Evolutionary conservation across 208 protist genomes (phyloP).

Genomic region (Trypanosoma conorhini): DNA sequence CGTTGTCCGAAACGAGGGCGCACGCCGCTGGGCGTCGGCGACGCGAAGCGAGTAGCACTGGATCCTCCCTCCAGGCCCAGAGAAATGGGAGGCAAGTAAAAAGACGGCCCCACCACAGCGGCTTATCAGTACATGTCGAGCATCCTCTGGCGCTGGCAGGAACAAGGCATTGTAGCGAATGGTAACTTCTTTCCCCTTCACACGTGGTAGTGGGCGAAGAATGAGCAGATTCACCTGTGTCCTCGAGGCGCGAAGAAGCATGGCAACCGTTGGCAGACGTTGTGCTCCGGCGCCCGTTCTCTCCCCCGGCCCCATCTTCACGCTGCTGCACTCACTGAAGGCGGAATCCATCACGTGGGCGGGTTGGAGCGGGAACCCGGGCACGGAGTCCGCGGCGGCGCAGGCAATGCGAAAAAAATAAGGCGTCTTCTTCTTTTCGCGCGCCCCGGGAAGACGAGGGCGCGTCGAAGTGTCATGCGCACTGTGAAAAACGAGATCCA

Average conservation of each 20-base stretch:
- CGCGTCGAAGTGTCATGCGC: not conserved
- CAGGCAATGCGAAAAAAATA: slow-evolving; percentile 29
- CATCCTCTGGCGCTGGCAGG: slow-evolving; percentile 9
- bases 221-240: slow-evolving; percentile 20
- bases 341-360: slow-evolving; percentile 5
- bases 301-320: not conserved
- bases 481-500: slow-evolving; percentile 27
- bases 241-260: slow-evolving; percentile 9
- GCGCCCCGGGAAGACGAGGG: slow-evolving; percentile 13
- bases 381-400: not conserved
- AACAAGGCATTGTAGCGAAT: slow-evolving; percentile 14
- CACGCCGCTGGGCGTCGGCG: not conserved
- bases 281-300: not conserved
- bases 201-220: slow-evolving; percentile 10
- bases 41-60: slow-evolving; percentile 11
- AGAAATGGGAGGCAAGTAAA: slow-evolving; percentile 4
- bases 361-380: not conserved
- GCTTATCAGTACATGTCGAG: slow-evolving; percentile 21
- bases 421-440: slow-evolving; percentile 24
- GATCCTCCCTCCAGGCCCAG: not conserved
- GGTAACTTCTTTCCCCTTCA: slow-evolving; percentile 2
- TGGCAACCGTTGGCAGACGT: slow-evolving; percentile 22
- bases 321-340: slow-evolving; percentile 17
- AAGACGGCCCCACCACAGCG: slow-evolving; percentile 11
- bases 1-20: slow-evolving; percentile 7